A percentile compares a stretch with the other conserved stretches of the same genome.
These are phyloP conservation scores for Lactarius hengduanensis DNA, from an alignment of 768 basidiomycete species.

Conservation along the genomic window DNA sequence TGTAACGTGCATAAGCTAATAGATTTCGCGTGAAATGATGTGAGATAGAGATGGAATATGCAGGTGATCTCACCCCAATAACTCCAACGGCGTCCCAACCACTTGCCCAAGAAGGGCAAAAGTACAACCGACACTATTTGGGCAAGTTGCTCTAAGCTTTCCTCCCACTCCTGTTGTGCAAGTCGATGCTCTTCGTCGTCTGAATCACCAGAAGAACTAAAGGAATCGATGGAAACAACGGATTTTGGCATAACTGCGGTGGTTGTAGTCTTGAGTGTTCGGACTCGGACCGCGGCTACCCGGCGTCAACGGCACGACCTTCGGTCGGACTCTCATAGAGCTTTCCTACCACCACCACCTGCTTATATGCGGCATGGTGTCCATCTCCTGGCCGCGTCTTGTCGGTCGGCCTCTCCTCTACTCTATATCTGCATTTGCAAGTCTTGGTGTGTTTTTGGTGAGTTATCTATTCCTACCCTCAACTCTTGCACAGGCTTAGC, in stretches of 20 bases:
- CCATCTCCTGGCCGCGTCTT: conserved; percentile 47
- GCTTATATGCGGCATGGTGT: conserved; percentile 55
- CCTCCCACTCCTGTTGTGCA: conserved; percentile 92
- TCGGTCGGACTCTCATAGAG: conserved; percentile 1
- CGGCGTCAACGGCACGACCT: not conserved
- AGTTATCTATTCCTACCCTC: conserved; percentile 34
- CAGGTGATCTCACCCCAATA: conserved; percentile 65
- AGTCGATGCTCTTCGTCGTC: conserved; percentile 72
- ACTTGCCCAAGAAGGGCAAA: conserved; percentile 85
- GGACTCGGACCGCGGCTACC: conserved; percentile 16
- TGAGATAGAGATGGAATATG: not conserved
- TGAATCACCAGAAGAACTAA: conserved; percentile 44
- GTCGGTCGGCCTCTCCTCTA: conserved; percentile 80
- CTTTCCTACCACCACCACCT: conserved; percentile 17
- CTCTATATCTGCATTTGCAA: conserved; percentile 76
- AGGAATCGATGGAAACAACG: conserved; percentile 58
- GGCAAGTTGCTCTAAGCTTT: conserved; percentile 81
- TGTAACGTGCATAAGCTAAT: conserved; percentile 70
- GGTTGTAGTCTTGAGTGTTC: not conserved
- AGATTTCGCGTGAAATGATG: conserved; percentile 6
- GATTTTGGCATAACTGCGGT: conserved; percentile 55
- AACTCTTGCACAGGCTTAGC: conserved; percentile 14
- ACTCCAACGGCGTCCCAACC: conserved; percentile 82
- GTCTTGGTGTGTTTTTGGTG: conserved; percentile 83
- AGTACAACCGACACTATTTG: conserved; percentile 77